Evolutionary conservation across 495 filamentous ascomycete species (phyloP).

Genomic region (Aspergillus nidulans): DNA sequence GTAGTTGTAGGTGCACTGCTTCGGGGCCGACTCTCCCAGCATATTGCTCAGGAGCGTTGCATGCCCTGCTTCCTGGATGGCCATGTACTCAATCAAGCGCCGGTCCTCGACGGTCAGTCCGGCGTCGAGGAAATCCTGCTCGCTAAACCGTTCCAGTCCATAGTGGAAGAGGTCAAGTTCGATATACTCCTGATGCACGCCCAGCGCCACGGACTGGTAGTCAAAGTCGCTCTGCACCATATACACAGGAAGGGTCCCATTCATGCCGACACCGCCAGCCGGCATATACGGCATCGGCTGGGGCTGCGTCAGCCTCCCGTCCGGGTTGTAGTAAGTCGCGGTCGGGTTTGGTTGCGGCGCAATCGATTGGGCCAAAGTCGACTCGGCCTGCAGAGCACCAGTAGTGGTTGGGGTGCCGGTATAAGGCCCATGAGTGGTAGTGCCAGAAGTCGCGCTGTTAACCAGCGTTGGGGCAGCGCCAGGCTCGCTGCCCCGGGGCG

Average conservation of each 20-base stretch:
- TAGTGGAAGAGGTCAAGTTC: conserved; percentile 85
- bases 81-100: conserved; percentile 77
- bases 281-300: conserved; percentile 71
- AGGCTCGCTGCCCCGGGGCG: background rate
- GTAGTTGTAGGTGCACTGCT: conserved; percentile 78
- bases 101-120: conserved; percentile 67
- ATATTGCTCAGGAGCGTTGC: conserved; percentile 76
- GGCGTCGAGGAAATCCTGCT: conserved; percentile 62
- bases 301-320: conserved; percentile 59
- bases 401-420: conserved; percentile 55
- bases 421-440: conserved; percentile 46
- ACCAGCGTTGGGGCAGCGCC: background rate
- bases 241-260: conserved; percentile 69
- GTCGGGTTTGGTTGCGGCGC: conserved; percentile 30
- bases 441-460: background rate
- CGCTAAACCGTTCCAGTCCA: conserved; percentile 67
- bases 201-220: conserved; percentile 64
- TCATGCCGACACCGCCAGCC: conserved; percentile 74
- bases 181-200: conserved; percentile 79
- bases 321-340: conserved; percentile 61
- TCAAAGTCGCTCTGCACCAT: conserved; percentile 68
- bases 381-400: conserved; percentile 51
- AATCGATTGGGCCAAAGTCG: conserved; percentile 45
- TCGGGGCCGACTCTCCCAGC: conserved; percentile 62
- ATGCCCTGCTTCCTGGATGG: conserved; percentile 78